Evolutionary conservation across 2,329 filamentous ascomycete genomes (phyloP), one percentile per base, ranked within the genome.

Genomic region (Pseudopithomyces chartarum): DNA sequence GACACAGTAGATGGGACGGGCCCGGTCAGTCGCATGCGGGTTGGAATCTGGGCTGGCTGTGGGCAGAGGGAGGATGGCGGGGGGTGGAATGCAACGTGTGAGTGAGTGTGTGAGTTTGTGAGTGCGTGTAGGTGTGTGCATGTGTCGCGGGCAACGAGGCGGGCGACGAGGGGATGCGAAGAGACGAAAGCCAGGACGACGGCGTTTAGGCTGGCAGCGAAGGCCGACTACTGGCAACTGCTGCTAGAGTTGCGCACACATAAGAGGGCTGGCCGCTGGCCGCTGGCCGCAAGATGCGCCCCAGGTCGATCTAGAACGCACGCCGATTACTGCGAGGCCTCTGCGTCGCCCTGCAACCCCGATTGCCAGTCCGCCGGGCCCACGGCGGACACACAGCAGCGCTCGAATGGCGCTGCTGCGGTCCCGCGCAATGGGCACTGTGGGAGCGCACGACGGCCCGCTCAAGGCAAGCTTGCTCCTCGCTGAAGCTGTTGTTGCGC

Each of bases 221-320:
- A 56, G 50, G 33, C 48, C 52, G 58, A 51, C 44, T 55, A 51
- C 44, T 55, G 59, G 23, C 53, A 61, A 65, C 59, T 49, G 61
- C 50, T 62, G 65, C 65, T 38, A 29, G 47, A 40, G 36, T 26
- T 50, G 36, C 46, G 26, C 58, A 65, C 55, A 65, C 63, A 65
- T 61, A 60, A 64, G 60, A 66, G 64, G 59, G 61, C 61, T 13
- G 34, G 32, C 32, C 7, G 7, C 7, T 34, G 32, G 7, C 7
- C 7, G 32, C 32, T 63, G 61, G 63, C 57, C 54, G 56, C 62
- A 62, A 55, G 59, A 62, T 60, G 58, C 59, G 61, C 58, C 58
- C 65, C 59, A 60, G 60, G 63, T 52, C 60, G 62, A 71, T 73
- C 70, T 72, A 72, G 69, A 72, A 72, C 70, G 57, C 58, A 60